Conservation (phyloP, 192 early-diverging fungal genomes). For the Podila horticola region DNA sequence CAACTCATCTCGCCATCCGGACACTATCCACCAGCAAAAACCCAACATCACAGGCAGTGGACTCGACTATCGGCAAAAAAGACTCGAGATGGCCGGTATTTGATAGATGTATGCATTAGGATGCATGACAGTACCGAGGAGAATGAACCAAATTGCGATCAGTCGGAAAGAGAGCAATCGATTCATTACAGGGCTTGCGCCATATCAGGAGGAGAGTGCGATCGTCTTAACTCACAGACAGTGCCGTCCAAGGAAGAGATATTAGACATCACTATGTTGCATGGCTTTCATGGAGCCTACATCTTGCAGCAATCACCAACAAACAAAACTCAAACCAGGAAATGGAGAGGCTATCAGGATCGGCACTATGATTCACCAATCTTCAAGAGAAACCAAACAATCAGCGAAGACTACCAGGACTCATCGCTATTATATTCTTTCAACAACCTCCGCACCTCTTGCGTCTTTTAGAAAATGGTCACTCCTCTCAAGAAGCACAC, state of each 20-base stretch:
- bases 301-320: neutral
- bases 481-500: conserved; percentile 92
- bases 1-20: neutral
- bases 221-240: too few relatives aligned
- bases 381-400: neutral
- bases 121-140: too few relatives aligned
- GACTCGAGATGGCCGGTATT: too few relatives aligned
- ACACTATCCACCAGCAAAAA: neutral
- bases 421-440: neutral
- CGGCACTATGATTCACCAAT: conserved; percentile 8
- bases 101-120: too few relatives aligned
- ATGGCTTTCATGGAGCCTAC: neutral
- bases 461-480: conserved; percentile 79
- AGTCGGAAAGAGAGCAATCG: too few relatives aligned
- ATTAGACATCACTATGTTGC: too few relatives aligned
- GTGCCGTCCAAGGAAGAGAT: too few relatives aligned
- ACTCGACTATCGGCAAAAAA: neutral
- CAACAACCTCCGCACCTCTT: neutral
- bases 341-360: conserved; percentile 1
- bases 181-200: too few relatives aligned
- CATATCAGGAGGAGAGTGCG: too few relatives aligned
- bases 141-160: too few relatives aligned
- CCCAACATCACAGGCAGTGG: too few relatives aligned
- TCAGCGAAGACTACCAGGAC: neutral
- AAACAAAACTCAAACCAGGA: neutral